Evolutionary conservation across 2,329 filamentous ascomycete species (phyloP), one percentile per base, ranked within the genome.

Genomic region (Penicillium nordicum): DNA sequence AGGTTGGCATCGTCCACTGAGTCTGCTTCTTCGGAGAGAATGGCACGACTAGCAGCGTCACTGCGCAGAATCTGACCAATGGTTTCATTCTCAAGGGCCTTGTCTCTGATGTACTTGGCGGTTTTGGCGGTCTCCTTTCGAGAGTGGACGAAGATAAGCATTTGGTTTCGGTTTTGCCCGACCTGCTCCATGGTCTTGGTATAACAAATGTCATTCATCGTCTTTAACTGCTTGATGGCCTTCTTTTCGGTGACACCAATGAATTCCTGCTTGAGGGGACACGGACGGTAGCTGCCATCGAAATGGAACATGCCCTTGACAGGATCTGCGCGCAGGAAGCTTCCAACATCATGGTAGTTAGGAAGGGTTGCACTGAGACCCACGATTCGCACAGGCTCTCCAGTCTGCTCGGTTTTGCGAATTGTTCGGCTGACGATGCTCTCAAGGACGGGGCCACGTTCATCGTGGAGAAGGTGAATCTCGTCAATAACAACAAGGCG

Each of bases 161-260:
- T 97, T 74, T 99, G 94, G 67, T 99, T 96, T 61, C 90, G 86
- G 69, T 95, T 88, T 57, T 88, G 87, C 7, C 94, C 94, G 30
- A 97, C 93, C 70, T 97, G 93, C 74, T 99, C 94, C 53, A 99
- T 84, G 29, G 97, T 92, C 75, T 99, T 99, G 62, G 88, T 95
- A 74, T 99, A 99, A 56, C 92, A 97, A 53, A 99, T 92, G 67
- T 99, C 94, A 70, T 99, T 99, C 94, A 99, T 99, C 0, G 90
- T 95, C 81, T 97, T 97, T 53, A 99, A 80, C 74, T 99, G 94
- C 77, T 97, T 99, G 77, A 99, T 99, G 6, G 94, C 90, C 74
- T 97, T 97, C 78, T 94, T 95, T 65, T 99, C 94, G 0, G 93
- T 97, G 42, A 99, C 89, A 51, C 94, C 94, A 64, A 99, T 90